Base-by-base conservation (phyloP, 73 alveolate species). In the Paramecium biaurelia region DNA sequence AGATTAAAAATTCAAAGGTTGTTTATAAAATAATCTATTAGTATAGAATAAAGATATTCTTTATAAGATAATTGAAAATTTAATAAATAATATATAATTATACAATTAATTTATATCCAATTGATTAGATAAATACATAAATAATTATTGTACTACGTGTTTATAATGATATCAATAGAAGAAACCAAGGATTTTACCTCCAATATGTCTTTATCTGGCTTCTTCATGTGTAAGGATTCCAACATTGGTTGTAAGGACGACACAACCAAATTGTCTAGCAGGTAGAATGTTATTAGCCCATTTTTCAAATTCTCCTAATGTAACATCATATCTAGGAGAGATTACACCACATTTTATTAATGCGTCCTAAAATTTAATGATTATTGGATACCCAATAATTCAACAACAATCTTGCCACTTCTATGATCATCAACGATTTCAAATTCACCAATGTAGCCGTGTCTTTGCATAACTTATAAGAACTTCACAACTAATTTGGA, bases 381-480 rank as follows among this genome's bases (percentile, higher is more conserved):
- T 53, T 53, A 53, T 53, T 53, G 68, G 30, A 18, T 53, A 53
- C 68, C 68, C 87, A 93, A 89, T 68, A 98, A 93, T 79, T 98
- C 99, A 70, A 98, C 98, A 67, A 98, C 99, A 84, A 98, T 97
- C 97, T 98, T 98, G 53, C 98, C 98, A 30, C 96, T 92, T 90
- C 99, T 96, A 96, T 98, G 99, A 95, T 98, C 99, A 93, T 98
- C 99, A 47, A 98, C 93, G 92, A 97, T 95, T 93, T 98, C 99
- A 92, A 98, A 96, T 88, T 98, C 99, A 72, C 97, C 97, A 85
- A 98, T 98, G 96, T 98, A 98, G 59, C 98, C 99, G 93, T 96
- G 97, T 96, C 96, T 97, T 94, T 98, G 97, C 99, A 98, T 98
- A 86, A 97, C 96, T 92, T 95, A 89, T 32, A 98, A 93, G 98